Evolutionary conservation across 441 rosid genomes (phyloP), one percentile per base, ranked within the genome.

Genomic region (Manihot esculenta): DNA sequence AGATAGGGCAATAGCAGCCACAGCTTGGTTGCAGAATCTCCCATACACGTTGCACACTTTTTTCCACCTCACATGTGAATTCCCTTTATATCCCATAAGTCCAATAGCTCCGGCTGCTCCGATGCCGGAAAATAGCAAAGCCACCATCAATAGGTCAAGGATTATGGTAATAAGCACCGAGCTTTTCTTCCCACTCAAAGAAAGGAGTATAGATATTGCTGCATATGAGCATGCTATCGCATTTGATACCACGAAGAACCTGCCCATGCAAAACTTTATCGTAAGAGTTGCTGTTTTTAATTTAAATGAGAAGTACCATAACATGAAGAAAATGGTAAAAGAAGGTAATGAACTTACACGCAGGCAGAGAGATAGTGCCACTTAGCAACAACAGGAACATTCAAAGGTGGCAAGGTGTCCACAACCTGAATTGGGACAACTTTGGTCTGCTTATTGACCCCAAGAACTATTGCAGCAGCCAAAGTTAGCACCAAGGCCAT

Each of bases 51-150:
- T 42, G 78, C 98, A 93, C 20, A 84, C 91, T 76, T 88, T 84
- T 44, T 70, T 73, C 97, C 98, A 91, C 20, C 68, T 72, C 54
- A 87, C 86, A 53, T 85, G 93, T 5, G 90, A 84, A 78, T 93
- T 93, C 50, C 98, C 98, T 53, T 75, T n/a, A 53, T 72, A 67
- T 35, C 91, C 97, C 53, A 91, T 24, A 7, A 89, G 26, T 1
- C 96, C 93, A 2, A 89, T 47, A 21, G 93, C 90, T 0, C 66
- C 50, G 41, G 91, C 79, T 0, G 98, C 94, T 38, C 98, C 94
- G 0, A 54, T 76, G 64, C 89, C 62, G 2, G 94, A 84, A 76
- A 78, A 88, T 18, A 91, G 80, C 65, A 91, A 50, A 1, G 84
- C 94, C 74, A 82, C 87, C 83, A 81, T 75, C 11, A 79, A 2